Evolutionary conservation across 2,329 filamentous ascomycete species (phyloP).

Genomic region (Lasiodiplodia hormozganensis): DNA sequence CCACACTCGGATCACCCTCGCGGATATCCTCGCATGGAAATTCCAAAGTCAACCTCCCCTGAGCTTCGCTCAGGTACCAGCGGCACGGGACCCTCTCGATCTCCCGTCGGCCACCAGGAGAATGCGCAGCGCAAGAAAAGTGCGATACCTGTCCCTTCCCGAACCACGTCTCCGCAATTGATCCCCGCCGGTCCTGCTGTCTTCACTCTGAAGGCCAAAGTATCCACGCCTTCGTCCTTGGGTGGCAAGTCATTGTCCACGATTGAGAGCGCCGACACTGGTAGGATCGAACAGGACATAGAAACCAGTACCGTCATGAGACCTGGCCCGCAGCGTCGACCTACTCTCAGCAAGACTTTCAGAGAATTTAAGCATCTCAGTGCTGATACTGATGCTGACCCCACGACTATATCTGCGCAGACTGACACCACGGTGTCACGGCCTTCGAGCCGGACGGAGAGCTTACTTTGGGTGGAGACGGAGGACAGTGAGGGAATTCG

Average conservation of each 20-base stretch:
- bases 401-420: not conserved
- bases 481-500: slow-evolving; percentile 3
- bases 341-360: slow-evolving; percentile 7
- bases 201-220: slow-evolving; percentile 6
- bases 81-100: not conserved
- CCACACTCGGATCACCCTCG: slow-evolving; percentile 1
- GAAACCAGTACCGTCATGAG: slow-evolving; percentile 24
- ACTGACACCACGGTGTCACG: not conserved
- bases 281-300: not conserved
- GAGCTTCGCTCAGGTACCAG: not conserved
- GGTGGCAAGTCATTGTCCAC: slow-evolving; percentile 20
- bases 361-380: slow-evolving; percentile 17
- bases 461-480: slow-evolving; percentile 18
- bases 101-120: not conserved
- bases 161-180: not conserved
- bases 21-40: slow-evolving; percentile 12
- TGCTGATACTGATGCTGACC: slow-evolving; percentile 9
- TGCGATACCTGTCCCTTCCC: slow-evolving; percentile 12
- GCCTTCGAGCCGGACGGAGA: slow-evolving; percentile 9
- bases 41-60: not conserved
- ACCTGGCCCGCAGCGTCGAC: slow-evolving; percentile 16
- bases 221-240: slow-evolving; percentile 1
- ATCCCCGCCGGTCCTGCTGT: not conserved
- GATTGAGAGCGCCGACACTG: slow-evolving; percentile 24
- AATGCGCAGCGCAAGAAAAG: slow-evolving; percentile 20